Evolutionary conservation across 805 yeast species (phyloP).

Genomic region (Lachancea nothofagi): DNA sequence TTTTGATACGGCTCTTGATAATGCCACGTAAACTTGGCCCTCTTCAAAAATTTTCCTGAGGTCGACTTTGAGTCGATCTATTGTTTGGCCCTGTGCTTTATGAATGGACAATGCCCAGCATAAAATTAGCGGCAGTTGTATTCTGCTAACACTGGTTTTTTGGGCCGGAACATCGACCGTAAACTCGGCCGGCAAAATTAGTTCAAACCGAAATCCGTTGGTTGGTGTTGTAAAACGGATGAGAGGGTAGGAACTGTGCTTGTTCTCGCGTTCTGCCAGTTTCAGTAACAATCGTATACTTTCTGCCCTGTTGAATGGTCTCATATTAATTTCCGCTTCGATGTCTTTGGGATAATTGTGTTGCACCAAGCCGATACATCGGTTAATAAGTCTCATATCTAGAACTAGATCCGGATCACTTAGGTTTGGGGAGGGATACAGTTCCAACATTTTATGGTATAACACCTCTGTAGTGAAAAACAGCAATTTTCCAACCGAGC

Average conservation of each 20-base stretch:
- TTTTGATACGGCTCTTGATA: constrained; percentile 69
- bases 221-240: constrained; percentile 30
- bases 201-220: constrained; percentile 24
- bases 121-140: constrained; percentile 62
- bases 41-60: constrained; percentile 62
- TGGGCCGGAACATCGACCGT: constrained; percentile 34
- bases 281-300: constrained; percentile 18
- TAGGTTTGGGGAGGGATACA: constrained; percentile 17
- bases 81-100: constrained; percentile 81
- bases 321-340: constrained; percentile 20
- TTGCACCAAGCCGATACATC: constrained; percentile 25
- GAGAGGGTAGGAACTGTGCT: constrained; percentile 27
- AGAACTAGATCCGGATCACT: constrained; percentile 25
- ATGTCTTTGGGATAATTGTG: constrained; percentile 25
- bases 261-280: constrained; percentile 16
- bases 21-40: constrained; percentile 81
- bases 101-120: constrained; percentile 85
- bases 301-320: constrained; percentile 17
- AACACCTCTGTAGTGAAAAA: constrained; percentile 33
- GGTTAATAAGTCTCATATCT: constrained; percentile 33
- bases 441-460: constrained; percentile 20
- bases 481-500: constrained; percentile 74
- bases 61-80: constrained; percentile 65
- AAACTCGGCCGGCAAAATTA: constrained; percentile 39
- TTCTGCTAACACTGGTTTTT: constrained; percentile 36